phyloP scores from a whole-genome alignment of 1,139 yeast genomes.

The Blastobotrys apis region DNA sequence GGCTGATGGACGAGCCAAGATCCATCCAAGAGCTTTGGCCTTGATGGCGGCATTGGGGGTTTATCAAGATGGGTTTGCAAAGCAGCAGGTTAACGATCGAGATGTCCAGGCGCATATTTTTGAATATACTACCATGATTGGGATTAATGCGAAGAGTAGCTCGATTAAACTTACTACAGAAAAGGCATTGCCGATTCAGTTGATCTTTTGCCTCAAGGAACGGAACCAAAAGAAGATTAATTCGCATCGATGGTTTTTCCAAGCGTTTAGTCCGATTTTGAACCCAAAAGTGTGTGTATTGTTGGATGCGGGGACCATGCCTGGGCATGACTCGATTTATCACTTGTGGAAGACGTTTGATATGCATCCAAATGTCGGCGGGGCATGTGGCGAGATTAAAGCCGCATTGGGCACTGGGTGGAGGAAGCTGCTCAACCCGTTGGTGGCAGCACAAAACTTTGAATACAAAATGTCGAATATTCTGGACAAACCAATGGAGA shows the following conservation, averaged over 20 bases:
- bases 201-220: conserved; percentile 74
- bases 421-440: conserved; percentile 57
- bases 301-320: conserved; percentile 78
- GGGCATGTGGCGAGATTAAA: conserved; percentile 83
- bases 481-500: conserved; percentile 78
- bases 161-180: conserved; percentile 51
- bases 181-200: conserved; percentile 64
- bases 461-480: conserved; percentile 81
- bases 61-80: conserved; percentile 80
- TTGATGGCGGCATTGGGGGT: conserved; percentile 69
- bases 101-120: conserved; percentile 69
- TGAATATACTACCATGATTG: conserved; percentile 76
- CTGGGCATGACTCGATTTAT: conserved; percentile 66
- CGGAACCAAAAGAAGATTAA: conserved; percentile 71
- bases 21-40: conserved; percentile 60
- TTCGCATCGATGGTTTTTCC: conserved; percentile 83
- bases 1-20: conserved; percentile 71
- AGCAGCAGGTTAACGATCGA: conserved; percentile 65
- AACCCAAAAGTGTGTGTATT: conserved; percentile 68
- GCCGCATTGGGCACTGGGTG: conserved; percentile 60
- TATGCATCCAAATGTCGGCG: conserved; percentile 66
- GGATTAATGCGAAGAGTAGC: conserved; percentile 60
- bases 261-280: conserved; percentile 67
- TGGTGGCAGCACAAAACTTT: conserved; percentile 81
- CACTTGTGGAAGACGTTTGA: conserved; percentile 73